A percentile compares a stretch with the other conserved stretches of the same genome.
Evolutionary conservation across 495 filamentous ascomycete species (phyloP).

Genomic region (Neohortaea acidophila): DNA sequence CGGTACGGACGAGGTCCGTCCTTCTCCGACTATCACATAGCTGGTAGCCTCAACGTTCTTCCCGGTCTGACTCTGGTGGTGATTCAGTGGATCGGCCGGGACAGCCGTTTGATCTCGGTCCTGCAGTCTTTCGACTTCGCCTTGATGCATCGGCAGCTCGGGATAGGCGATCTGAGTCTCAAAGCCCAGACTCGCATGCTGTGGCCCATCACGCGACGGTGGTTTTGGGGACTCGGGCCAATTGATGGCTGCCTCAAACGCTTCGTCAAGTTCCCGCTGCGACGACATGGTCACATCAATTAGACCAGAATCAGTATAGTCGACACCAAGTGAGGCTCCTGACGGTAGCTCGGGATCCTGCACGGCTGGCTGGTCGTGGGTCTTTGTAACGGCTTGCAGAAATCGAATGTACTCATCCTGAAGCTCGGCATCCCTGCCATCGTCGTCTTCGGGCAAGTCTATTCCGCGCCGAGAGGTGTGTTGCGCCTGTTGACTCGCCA

Average conservation of each 20-base stretch:
- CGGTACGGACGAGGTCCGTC: too few relatives aligned
- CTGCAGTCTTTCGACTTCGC: too few relatives aligned
- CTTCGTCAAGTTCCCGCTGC: constrained; percentile 2
- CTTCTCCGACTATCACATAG: too few relatives aligned
- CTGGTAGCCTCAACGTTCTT: too few relatives aligned
- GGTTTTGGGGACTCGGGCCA: constrained; percentile 6
- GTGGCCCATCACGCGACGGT: constrained; percentile 1
- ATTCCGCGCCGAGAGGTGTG: background rate
- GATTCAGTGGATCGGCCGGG: too few relatives aligned
- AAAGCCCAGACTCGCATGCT: background rate
- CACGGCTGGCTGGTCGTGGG: background rate
- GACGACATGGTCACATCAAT: constrained; percentile 3
- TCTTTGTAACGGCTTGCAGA: background rate
- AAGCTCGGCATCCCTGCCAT: background rate
- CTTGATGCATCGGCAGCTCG: background rate
- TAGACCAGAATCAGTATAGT: too few relatives aligned
- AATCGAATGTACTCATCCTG: background rate
- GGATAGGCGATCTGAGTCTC: constrained; percentile 7
- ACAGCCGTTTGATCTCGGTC: too few relatives aligned
- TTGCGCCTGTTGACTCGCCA: constrained; percentile 4
- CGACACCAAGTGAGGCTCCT: background rate
- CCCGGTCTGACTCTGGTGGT: too few relatives aligned
- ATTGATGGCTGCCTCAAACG: background rate
- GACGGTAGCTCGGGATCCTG: too few relatives aligned
- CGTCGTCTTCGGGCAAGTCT: constrained; percentile 4